These are phyloP conservation scores for Pezicula radicicola DNA, from an alignment of 2,329 filamentous ascomycete genomes.

Conservation along the genomic window DNA sequence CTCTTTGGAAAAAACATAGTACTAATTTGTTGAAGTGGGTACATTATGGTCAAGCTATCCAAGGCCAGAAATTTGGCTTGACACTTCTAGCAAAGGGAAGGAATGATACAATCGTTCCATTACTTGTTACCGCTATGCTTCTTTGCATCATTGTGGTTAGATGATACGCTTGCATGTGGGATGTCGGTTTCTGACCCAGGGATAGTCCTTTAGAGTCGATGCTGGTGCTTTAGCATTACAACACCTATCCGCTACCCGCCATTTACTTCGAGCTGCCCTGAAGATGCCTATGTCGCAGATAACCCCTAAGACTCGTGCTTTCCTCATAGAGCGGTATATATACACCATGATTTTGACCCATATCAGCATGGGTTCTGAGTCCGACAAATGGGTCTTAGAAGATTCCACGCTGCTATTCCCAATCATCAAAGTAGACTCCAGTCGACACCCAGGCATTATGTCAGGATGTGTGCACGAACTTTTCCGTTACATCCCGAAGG, in stretches of 20 bases:
- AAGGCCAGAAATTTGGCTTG: not conserved
- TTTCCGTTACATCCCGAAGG: not conserved
- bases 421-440: not conserved
- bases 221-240: not conserved
- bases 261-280: not conserved
- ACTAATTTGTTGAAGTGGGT: no score
- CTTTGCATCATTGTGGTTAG: conserved; percentile 1
- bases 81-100: not conserved
- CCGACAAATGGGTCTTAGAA: not conserved
- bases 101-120: not conserved
- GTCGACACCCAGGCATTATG: not conserved
- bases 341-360: not conserved
- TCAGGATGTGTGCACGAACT: conserved; percentile 1
- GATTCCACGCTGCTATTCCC: not conserved
- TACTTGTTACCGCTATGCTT: not conserved
- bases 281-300: not conserved
- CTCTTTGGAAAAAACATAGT: no score
- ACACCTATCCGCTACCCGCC: not conserved
- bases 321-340: not conserved
- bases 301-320: not conserved
- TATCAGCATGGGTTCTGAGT: not conserved
- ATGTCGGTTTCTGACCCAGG: no score
- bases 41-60: conserved; percentile 1
- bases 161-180: not conserved
- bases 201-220: not conserved